Evolutionary conservation across 345 rosid genomes (phyloP).

Genomic region (Bruguiera parviflora): DNA sequence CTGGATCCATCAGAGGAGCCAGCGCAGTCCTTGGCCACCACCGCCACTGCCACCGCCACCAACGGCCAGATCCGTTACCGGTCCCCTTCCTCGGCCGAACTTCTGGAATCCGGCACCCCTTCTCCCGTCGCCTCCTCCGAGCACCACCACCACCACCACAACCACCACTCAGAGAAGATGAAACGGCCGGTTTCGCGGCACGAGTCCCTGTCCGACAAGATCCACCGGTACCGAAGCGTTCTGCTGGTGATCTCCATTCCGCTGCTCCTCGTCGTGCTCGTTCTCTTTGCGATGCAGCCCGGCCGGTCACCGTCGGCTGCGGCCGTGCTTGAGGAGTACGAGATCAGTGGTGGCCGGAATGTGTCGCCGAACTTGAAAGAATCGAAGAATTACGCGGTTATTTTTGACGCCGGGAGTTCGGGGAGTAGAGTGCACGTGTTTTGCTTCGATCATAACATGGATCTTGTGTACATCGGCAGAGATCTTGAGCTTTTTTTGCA

Average conservation of each 20-base stretch:
- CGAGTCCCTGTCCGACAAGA: constrained; percentile 71
- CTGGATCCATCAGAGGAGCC: constrained; percentile 86
- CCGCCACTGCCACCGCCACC: constrained; percentile 45
- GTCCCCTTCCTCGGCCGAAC: constrained; percentile 42
- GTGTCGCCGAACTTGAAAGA: constrained; percentile 36
- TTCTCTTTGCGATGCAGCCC: constrained; percentile 58
- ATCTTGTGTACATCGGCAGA: constrained; percentile 70
- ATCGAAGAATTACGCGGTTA: constrained; percentile 55
- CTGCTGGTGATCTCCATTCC: constrained; percentile 67
- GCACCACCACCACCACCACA: constrained; percentile 11
- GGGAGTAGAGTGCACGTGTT: constrained; percentile 83
- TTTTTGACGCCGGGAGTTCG: constrained; percentile 85
- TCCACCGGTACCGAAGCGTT: constrained; percentile 63
- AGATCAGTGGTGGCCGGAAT: constrained; percentile 39
- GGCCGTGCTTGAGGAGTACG: constrained; percentile 38
- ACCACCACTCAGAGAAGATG: constrained; percentile 36
- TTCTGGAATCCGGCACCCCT: constrained; percentile 6
- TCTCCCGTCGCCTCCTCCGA: constrained; percentile 45
- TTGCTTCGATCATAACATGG: constrained; percentile 76
- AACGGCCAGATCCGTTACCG: constrained; percentile 96
- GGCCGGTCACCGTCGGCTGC: constrained; percentile 26
- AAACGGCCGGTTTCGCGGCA: constrained; percentile 47
- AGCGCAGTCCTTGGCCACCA: constrained; percentile 57
- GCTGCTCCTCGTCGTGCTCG: constrained; percentile 49
- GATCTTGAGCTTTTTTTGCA: constrained; percentile 71